A percentile compares a stretch with the other conserved stretches of the same genome.
Evolutionary conservation across 1,139 yeast genomes (phyloP).

Genomic region (Trichomonascaceae sp.): DNA sequence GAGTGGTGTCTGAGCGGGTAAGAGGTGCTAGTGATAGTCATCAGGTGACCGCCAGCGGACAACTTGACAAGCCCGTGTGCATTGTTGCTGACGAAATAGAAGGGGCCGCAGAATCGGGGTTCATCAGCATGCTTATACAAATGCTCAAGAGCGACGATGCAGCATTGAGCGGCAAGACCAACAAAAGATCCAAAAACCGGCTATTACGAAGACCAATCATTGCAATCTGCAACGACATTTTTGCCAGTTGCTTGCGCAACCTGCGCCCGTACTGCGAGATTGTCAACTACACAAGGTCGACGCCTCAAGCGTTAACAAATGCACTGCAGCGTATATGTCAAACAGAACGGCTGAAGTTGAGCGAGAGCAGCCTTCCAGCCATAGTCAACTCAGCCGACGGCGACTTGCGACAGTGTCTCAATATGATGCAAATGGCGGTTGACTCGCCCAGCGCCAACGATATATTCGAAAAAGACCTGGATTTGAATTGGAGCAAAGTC

Average conservation of each 20-base stretch:
- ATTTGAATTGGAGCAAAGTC: conserved; percentile 14
- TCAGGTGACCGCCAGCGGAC: conserved; percentile 32
- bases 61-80: conserved; percentile 47
- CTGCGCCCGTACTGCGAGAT: conserved; percentile 63
- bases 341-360: conserved; percentile 30
- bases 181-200: conserved; percentile 22
- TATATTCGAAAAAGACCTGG: conserved; percentile 13
- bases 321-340: conserved; percentile 39
- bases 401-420: conserved; percentile 77
- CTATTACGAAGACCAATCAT: conserved; percentile 72
- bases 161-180: conserved; percentile 21
- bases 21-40: conserved; percentile 56
- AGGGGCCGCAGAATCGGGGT: conserved; percentile 75
- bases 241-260: conserved; percentile 58
- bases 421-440: conserved; percentile 65
- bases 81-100: conserved; percentile 84
- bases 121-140: conserved; percentile 54
- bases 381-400: conserved; percentile 65
- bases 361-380: conserved; percentile 33
- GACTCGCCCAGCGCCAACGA: conserved; percentile 14
- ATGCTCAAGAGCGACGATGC: conserved; percentile 46
- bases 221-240: conserved; percentile 82
- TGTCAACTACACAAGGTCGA: conserved; percentile 50
- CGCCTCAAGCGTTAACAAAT: conserved; percentile 35
- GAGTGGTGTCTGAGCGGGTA: conserved; percentile 46